Base-by-base conservation (phyloP, 305 asterid species). In the Andrographis paniculata region DNA sequence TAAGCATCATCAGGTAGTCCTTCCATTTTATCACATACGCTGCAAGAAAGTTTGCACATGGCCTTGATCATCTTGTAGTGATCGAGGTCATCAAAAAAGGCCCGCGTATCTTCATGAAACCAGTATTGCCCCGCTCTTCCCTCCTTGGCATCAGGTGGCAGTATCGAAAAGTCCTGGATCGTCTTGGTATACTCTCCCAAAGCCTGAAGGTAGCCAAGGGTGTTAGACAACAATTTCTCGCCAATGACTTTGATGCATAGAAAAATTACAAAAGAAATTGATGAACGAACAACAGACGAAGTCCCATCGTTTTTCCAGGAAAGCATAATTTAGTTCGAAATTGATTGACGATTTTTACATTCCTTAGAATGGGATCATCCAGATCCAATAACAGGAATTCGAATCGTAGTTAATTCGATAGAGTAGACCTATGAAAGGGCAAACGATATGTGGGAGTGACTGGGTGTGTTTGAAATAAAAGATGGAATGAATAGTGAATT, bases 21-120 rank as follows among this genome's bases (percentile, higher is more conserved):
- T 52, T 72, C 93, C 63, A 48, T 55, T 58, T 69, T 79, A 61
- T 92, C 97, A 61, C 97, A 92, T 28, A 65, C 77, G 31, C 86
- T 73, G 67, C 99, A 92, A 28, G 99, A 84, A 43, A 92, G 97
- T 78, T 84, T 84, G 77, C 99, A 92, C 95, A 82, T 92, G 35
- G 94, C 95, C 77, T 74, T 78, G 69, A 87, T 71, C 99, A 87
- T 87, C 77, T 84, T 87, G 65, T 87, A 92, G 48, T 92, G 99
- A 64, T 84, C 97, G 22, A 42, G 62, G 64, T 92, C 99, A 66
- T 92, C 99, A 58, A 87, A 92, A 38, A 79, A 79, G 4, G 92
- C 81, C 71, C 82, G 99, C 0, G 95, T 77, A 61, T 74, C 95
- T 56, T 84, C 99, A 64, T 91, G 96, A 61, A 73, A 91, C 95